Conservation (phyloP, 2,329 filamentous ascomycete genomes). For the Neocucurbitaria cava region DNA sequence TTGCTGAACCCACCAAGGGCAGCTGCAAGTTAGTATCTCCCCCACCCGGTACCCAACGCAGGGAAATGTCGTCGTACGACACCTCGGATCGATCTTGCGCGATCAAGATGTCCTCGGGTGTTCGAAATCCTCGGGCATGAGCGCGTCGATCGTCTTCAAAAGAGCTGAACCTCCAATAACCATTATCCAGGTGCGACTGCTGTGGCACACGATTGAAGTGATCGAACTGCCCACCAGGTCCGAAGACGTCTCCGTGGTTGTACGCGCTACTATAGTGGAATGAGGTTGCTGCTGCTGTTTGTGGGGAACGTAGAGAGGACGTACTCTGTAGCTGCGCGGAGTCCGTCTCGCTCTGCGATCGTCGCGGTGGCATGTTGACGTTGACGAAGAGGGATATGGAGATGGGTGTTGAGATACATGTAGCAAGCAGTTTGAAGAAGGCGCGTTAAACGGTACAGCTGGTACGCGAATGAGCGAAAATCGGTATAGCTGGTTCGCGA, state of each 20-base stretch:
- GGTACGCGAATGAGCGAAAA: too few species aligned
- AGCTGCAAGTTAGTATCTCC: conserved; percentile 4
- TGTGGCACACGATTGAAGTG: conserved; percentile 9
- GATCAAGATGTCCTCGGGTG: conserved; percentile 22
- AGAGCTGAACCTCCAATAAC: conserved; percentile 25
- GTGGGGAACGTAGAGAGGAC: background rate
- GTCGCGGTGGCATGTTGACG: background rate
- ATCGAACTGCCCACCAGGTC: conserved; percentile 13
- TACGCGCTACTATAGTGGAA: conserved; percentile 15
- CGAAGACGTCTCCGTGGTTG: conserved; percentile 1
- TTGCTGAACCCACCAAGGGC: conserved; percentile 11
- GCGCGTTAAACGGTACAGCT: background rate
- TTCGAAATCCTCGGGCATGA: conserved; percentile 10
- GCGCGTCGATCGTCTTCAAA: conserved; percentile 23
- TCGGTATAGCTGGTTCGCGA: too few species aligned
- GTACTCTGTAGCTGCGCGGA: background rate
- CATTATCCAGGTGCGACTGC: conserved; percentile 4
- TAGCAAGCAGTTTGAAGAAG: background rate
- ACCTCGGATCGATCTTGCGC: conserved; percentile 15
- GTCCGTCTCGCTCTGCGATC: background rate
- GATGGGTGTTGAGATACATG: background rate
- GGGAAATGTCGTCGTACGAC: conserved; percentile 12
- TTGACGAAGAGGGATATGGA: background rate
- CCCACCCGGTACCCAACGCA: conserved; percentile 24
- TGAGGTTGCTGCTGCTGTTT: background rate